These are phyloP conservation scores for Rubroboletus satanas DNA, from an alignment of 768 basidiomycete species.

Conservation along the genomic window DNA sequence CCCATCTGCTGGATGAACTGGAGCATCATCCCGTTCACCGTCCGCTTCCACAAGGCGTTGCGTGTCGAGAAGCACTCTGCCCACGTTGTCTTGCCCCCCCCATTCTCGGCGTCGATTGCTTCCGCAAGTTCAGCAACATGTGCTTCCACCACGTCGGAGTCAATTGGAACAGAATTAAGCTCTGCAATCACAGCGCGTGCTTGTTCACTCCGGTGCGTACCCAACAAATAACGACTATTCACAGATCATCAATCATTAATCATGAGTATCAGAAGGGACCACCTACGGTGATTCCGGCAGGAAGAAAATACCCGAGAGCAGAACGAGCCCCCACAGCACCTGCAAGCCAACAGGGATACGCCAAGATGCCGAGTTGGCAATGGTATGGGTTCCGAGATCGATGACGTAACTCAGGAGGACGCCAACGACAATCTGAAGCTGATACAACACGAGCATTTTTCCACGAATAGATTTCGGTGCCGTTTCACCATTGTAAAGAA, in stretches of 20 bases:
- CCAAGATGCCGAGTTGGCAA: conserved; percentile 14
- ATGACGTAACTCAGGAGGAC: conserved; percentile 69
- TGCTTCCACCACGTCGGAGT: conserved; percentile 11
- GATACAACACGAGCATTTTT: conserved; percentile 67
- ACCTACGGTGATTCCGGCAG: conserved; percentile 16
- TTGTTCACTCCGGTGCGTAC: not conserved
- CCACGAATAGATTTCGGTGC: conserved; percentile 72
- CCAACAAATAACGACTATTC: conserved; percentile 11
- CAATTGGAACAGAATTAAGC: conserved; percentile 11
- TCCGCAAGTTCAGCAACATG: conserved; percentile 14
- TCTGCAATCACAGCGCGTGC: conserved; percentile 13
- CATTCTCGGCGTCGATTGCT: conserved; percentile 14
- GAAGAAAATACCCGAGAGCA: conserved; percentile 14
- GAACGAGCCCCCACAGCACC: conserved; percentile 10
- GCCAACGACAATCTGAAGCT: conserved; percentile 69
- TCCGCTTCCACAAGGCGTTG: conserved; percentile 17
- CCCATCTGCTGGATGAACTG: conserved; percentile 12
- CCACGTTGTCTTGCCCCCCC: conserved; percentile 15
- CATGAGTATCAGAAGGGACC: not conserved
- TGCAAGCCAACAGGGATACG: conserved; percentile 14
- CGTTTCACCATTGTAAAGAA: conserved; percentile 75
- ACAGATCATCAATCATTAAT: not conserved
- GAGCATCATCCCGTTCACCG: conserved; percentile 14
- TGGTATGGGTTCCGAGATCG: conserved; percentile 33
- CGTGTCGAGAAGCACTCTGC: conserved; percentile 15